Evolutionary conservation across 2,329 filamentous ascomycete genomes (phyloP).

Genomic region (Phoma herbarum): DNA sequence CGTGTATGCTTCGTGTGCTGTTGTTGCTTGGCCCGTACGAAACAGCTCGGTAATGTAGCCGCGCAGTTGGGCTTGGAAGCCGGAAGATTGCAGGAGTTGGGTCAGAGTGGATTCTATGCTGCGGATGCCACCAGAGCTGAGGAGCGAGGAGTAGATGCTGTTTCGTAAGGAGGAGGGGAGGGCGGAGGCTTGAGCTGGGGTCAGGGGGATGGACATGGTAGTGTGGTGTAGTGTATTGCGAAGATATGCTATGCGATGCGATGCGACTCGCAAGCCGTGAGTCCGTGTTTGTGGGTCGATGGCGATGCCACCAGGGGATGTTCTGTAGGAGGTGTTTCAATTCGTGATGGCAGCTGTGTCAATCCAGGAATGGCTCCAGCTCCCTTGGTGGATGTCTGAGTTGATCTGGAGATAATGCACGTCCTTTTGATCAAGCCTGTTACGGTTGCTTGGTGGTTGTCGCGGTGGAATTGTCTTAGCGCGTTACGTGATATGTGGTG

Average conservation of each 20-base stretch:
- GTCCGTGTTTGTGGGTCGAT: no score
- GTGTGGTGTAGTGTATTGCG: not conserved
- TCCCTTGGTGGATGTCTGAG: not conserved
- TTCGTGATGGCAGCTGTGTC: no score
- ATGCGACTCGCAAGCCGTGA: no score
- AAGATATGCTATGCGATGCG: no score
- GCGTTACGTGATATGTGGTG: not conserved
- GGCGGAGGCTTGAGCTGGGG: conserved; percentile 51
- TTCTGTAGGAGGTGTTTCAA: no score
- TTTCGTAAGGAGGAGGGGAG: conserved; percentile 52
- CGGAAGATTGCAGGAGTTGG: conserved; percentile 64
- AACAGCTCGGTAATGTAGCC: conserved; percentile 64
- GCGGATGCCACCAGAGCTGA: conserved; percentile 60
- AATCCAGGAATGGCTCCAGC: no score
- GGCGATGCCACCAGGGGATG: no score
- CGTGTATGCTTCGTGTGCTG: conserved; percentile 64
- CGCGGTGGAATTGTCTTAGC: not conserved
- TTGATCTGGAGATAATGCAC: not conserved
- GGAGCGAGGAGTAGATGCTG: conserved; percentile 57
- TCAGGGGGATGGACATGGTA: conserved; percentile 36
- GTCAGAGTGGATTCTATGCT: conserved; percentile 64
- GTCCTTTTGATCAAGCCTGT: no score
- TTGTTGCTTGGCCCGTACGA: conserved; percentile 65
- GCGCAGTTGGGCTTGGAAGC: conserved; percentile 66
- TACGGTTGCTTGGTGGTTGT: conserved; percentile 16